phyloP scores from a whole-genome alignment of 208 protist genomes.

The Leishmania mexicana region DNA sequence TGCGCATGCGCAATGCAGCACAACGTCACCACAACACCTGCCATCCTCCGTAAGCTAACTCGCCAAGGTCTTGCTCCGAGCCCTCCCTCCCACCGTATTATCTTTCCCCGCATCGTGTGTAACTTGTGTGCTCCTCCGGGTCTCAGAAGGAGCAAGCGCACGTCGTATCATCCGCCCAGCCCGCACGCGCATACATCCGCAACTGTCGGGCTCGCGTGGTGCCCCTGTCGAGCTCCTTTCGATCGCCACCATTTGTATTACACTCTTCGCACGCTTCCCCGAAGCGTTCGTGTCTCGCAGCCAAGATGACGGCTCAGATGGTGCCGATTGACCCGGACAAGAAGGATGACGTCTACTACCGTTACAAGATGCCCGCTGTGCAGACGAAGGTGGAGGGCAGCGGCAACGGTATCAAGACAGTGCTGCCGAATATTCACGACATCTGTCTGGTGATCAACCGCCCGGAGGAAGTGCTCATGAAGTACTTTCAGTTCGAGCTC shows the following conservation, averaged over 20 bases:
- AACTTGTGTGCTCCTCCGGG: background rate
- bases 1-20: background rate
- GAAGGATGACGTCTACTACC: conserved; percentile 90
- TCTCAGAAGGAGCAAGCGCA: background rate
- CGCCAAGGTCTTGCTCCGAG: background rate
- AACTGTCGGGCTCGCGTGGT: background rate
- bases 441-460: conserved; percentile 89
- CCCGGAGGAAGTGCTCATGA: conserved; percentile 89
- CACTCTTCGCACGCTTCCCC: background rate
- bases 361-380: conserved; percentile 94
- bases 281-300: background rate
- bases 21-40: background rate
- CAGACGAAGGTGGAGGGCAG: conserved; percentile 93
- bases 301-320: conserved; percentile 70
- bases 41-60: background rate
- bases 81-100: background rate
- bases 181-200: background rate
- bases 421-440: conserved; percentile 94
- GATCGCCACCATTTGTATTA: no score
- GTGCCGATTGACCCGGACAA: conserved; percentile 91
- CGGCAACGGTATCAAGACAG: conserved; percentile 95
- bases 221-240: background rate
- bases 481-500: conserved; percentile 89
- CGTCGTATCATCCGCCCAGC: background rate
- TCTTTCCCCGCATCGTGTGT: background rate